These are phyloP conservation scores for Starmerella asiatica DNA, from an alignment of 805 yeast genomes.

Conservation along the genomic window DNA sequence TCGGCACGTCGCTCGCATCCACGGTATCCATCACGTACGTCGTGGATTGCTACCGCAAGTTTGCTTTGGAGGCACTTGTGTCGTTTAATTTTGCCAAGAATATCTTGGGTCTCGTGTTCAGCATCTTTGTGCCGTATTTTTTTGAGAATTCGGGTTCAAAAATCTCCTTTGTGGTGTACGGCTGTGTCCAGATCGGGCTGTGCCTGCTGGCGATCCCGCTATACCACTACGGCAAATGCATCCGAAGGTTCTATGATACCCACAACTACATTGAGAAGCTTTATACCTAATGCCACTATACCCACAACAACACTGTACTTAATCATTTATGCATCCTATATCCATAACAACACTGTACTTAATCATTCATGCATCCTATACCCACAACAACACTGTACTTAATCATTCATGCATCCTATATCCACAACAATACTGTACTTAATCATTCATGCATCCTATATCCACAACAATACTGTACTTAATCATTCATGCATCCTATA, in stretches of 20 bases:
- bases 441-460: no score
- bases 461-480: no score
- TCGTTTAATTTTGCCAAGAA: slow-evolving; percentile 44
- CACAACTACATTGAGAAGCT: slow-evolving; percentile 32
- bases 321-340: not conserved
- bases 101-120: slow-evolving; percentile 41
- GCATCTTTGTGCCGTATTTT: slow-evolving; percentile 42
- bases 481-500: no score
- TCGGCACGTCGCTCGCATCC: slow-evolving; percentile 48
- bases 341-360: not conserved
- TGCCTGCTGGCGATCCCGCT: slow-evolving; percentile 39
- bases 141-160: slow-evolving; percentile 32
- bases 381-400: no score
- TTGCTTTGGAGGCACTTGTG: slow-evolving; percentile 47
- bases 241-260: slow-evolving; percentile 40
- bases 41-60: slow-evolving; percentile 43
- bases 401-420: no score
- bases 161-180: slow-evolving; percentile 40
- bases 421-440: no score
- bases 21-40: slow-evolving; percentile 49
- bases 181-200: slow-evolving; percentile 37
- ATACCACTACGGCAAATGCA: slow-evolving; percentile 41
- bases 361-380: not conserved
- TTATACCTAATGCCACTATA: slow-evolving; percentile 23
- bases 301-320: not conserved